Evolutionary conservation across 176 grass and related monocot species (phyloP).

Genomic region (Zizania latifolia): DNA sequence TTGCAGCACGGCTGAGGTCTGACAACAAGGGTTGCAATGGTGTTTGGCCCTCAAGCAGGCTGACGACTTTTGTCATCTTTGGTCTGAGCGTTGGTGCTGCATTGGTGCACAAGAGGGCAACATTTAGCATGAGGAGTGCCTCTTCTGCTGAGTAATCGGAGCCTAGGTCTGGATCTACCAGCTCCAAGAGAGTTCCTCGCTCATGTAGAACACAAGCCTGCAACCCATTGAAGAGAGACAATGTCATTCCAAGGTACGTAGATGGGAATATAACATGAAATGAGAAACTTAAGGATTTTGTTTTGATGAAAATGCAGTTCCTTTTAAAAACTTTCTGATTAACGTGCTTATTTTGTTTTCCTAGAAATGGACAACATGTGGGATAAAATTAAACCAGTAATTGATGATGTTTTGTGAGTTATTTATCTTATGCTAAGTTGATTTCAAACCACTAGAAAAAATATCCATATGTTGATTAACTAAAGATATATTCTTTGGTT

Average conservation of each 20-base stretch:
- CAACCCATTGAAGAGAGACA: conserved; percentile 12
- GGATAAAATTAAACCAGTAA: background rate
- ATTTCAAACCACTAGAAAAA: background rate
- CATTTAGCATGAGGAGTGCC: conserved; percentile 67
- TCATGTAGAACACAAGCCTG: conserved; percentile 84
- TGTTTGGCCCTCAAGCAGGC: conserved; percentile 65
- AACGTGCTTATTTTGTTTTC: background rate
- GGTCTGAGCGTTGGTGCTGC: conserved; percentile 84
- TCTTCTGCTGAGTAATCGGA: conserved; percentile 69
- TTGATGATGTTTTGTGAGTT: background rate
- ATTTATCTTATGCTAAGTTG: background rate
- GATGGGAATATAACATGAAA: background rate
- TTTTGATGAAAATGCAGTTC: background rate
- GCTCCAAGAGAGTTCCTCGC: conserved; percentile 62
- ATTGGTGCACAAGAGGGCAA: conserved; percentile 69
- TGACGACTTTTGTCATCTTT: conserved; percentile 75
- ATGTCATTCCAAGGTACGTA: conserved; percentile 29
- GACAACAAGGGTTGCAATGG: conserved; percentile 54
- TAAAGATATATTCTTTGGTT: background rate
- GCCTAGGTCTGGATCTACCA: conserved; percentile 74
- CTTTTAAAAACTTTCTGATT: background rate
- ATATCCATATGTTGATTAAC: background rate
- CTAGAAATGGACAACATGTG: background rate
- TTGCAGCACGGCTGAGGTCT: conserved; percentile 44
- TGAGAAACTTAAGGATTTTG: background rate